Evolutionary conservation across 768 basidiomycete genomes (phyloP), one percentile per base, ranked within the genome.

Genomic region (Lanmaoa pseudosensibilis): DNA sequence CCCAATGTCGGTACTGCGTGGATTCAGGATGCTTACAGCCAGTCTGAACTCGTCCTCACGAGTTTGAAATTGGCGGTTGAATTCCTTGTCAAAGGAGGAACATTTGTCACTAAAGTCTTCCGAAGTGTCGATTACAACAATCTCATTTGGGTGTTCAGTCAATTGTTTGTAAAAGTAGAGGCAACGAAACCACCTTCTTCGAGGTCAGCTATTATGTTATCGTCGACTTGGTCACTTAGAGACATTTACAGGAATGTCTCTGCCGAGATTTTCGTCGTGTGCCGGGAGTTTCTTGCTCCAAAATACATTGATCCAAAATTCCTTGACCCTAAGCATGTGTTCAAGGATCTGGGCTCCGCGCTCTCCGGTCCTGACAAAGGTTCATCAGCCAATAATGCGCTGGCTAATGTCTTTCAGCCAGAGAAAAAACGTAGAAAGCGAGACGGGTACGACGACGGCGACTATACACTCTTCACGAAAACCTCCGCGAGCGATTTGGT

Each of bases 1-100:
- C 97, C 97, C 23, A 99, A 99, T 72, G 97, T 99, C 72, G 97
- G 97, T 78, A 92, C 93, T 12, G 97, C 97, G 13, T 99, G 97
- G 97, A 84, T 98, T 61, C 97, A 98, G 72, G 97, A 99, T 74
- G 97, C 97, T 0, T 99, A 94, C 77, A 85, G 85, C 59, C 97
- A 99, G 69, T 93, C 93, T 32, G 97, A 99, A 73, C 86, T 98
- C 57, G 97, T 98, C 50, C 81, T 98, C 57, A 94, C 90, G 88
- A 89, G 87, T 74, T 76, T 98, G 65, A 97, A 95, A 74, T 84
- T 98, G 45, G 95, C 96, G 10, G 93, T 92, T 51, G 95, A 98
- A 65, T 98, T 98, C 69, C 81, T 99, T 55, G 77, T 79, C 30
- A 94, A 94, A 75, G 97, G 92, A 36, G 95, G 95, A 52, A 93